Percentiles rank a stretch among this genome's conserved stretches.
These are phyloP conservation scores for Aureobasidium sp. DNA, from an alignment of 2,329 filamentous ascomycete genomes.

Conservation along the genomic window DNA sequence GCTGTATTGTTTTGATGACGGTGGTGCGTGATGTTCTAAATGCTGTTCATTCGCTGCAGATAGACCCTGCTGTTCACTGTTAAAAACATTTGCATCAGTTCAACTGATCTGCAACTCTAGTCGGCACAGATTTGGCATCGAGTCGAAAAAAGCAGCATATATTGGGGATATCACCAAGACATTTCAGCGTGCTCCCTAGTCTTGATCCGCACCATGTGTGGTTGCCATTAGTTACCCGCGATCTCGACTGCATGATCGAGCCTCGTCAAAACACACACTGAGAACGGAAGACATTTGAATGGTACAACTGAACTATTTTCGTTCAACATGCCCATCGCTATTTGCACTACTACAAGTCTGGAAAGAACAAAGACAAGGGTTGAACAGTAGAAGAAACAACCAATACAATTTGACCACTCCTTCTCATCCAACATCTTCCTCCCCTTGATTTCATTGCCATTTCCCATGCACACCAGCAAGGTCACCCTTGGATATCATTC, in stretches of 20 bases:
- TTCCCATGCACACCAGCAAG: neutral
- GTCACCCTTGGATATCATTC: constrained; percentile 7
- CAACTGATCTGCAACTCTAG: too few relatives aligned
- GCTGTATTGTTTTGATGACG: neutral
- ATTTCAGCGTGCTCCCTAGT: neutral
- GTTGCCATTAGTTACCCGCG: neutral
- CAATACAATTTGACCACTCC: constrained; percentile 6
- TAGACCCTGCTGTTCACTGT: neutral
- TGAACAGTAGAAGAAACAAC: constrained; percentile 8
- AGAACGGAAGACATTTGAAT: neutral
- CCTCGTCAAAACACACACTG: neutral
- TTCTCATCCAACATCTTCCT: constrained; percentile 6
- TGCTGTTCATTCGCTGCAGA: neutral
- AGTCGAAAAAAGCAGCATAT: too few relatives aligned
- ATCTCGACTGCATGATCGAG: neutral
- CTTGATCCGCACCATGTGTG: neutral
- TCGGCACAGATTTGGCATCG: too few relatives aligned
- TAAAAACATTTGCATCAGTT: too few relatives aligned
- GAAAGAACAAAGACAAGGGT: neutral
- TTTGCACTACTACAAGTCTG: constrained; percentile 3
- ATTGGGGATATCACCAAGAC: neutral
- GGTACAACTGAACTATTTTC: neutral
- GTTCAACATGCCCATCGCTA: constrained; percentile 1
- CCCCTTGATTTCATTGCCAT: neutral
- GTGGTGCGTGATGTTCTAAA: too few relatives aligned